phyloP scores from a whole-genome alignment of 257 asterid species.

The Avicennia marina region DNA sequence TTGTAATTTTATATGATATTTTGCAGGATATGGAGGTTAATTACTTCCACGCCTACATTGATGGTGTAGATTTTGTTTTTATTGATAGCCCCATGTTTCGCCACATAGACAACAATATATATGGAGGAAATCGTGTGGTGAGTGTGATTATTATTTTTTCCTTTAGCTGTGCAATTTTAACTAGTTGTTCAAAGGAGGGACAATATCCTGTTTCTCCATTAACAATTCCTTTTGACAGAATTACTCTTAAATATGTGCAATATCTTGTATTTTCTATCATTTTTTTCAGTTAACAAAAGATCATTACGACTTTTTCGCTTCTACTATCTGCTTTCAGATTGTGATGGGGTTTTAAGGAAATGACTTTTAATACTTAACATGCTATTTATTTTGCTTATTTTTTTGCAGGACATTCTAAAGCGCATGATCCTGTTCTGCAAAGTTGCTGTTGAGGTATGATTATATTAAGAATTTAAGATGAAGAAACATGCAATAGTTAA shows the following conservation, averaged over 20 bases:
- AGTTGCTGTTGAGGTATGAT: slow-evolving; percentile 90
- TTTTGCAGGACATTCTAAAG: slow-evolving; percentile 82
- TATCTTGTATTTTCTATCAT: no score
- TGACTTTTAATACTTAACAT: not conserved
- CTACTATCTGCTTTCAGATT: not conserved
- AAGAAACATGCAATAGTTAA: no score
- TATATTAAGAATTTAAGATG: not conserved
- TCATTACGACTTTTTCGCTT: no score
- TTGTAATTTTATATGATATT: slow-evolving; percentile 22
- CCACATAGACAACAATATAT: slow-evolving; percentile 55
- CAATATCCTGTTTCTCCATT: slow-evolving; percentile 8
- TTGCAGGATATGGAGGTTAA: slow-evolving; percentile 87
- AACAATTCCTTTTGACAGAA: no score
- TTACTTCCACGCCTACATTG: slow-evolving; percentile 83
- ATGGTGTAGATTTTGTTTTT: slow-evolving; percentile 95
- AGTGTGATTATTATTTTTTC: slow-evolving; percentile 18
- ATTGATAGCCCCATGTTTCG: slow-evolving; percentile 62
- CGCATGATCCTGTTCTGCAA: slow-evolving; percentile 94
- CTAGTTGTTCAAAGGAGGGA: slow-evolving; percentile 5
- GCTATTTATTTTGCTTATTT: not conserved
- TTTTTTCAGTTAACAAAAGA: no score
- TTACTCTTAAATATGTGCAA: no score
- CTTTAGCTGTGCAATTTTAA: slow-evolving; percentile 6
- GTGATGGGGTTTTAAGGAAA: not conserved
- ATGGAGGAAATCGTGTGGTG: slow-evolving; percentile 83